Base-by-base conservation (phyloP, 495 filamentous ascomycete genomes). In the Penicillium flavigenum region DNA sequence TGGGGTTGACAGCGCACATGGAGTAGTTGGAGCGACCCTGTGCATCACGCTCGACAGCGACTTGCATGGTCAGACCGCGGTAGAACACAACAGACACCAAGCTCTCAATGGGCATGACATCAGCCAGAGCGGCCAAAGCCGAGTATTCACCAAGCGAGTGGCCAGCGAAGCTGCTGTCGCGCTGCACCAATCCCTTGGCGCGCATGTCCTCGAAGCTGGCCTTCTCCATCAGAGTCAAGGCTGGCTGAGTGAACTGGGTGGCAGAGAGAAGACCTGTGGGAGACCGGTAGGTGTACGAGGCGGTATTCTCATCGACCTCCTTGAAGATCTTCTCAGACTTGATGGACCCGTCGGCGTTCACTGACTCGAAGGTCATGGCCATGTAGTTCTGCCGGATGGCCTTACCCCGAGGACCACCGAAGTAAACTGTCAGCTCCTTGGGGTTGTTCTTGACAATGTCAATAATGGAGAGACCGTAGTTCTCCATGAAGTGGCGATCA, bases 261-360 rank as follows among this genome's bases (percentile, higher is more conserved):
- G 94, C 94, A 20, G 95, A 99, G 31, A 99, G 84, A 31, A 99
- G 87, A 63, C 94, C 94, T 0, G 89, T 93, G 4, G 94, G 94
- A 14, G 94, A 98, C 27, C 90, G 88, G 79, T 98, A 98, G 14
- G 94, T 97, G 79, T 98, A 98, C 0, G 90, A 96, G 2, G 88
- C 87, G 0, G 94, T 97, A 66, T 80, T 86, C 72, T 97, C 93
- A 62, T 88, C 81, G 54, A 98, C 89, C 62, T 94, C 91, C 78
- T 98, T 98, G 86, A 98, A 98, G 67, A 98, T 98, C 77, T 94
- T 96, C 78, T 98, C 94, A 2, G 95, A 96, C 74, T 96, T 97
- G 76, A 93, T 88, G 5, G 84, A 83, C 9, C 94, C 94, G 67
- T 99, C 94, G 7, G 89, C 78, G 45, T 87, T 87, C 36, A 99